Percentiles rank a stretch among this genome's conserved stretches.
Evolutionary conservation across 306 rosid genomes (phyloP).

Genomic region (Gleditsia sinensis): DNA sequence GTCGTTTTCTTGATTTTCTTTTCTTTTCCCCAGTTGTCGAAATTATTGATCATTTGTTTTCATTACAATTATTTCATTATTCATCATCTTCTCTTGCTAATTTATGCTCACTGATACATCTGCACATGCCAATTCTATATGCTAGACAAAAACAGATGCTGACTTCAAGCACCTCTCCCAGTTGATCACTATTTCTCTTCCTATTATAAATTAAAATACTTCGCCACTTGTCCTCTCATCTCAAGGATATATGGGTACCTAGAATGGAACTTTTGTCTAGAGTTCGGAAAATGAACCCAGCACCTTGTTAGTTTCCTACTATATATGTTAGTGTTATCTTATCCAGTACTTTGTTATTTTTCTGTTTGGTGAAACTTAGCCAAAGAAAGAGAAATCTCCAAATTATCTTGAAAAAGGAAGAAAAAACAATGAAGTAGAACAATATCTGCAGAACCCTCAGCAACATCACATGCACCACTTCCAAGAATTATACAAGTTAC

Average conservation of each 20-base stretch:
- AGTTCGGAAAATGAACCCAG: background rate
- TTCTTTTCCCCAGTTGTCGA: background rate
- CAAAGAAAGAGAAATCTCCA: too few relatives aligned
- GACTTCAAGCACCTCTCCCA: background rate
- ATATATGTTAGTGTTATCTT: too few relatives aligned
- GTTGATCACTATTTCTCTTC: background rate
- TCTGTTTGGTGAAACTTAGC: too few relatives aligned
- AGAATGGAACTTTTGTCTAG: background rate
- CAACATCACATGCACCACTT: too few relatives aligned
- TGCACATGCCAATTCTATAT: slow-evolving; percentile 22
- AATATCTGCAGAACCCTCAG: too few relatives aligned
- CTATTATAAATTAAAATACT: background rate
- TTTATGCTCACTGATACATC: background rate
- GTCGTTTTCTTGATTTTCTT: background rate
- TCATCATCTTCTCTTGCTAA: background rate
- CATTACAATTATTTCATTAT: slow-evolving; percentile 4
- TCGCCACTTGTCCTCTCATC: slow-evolving; percentile 18
- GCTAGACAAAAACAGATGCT: slow-evolving; percentile 5
- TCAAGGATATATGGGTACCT: too few relatives aligned
- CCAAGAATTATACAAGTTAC: too few relatives aligned
- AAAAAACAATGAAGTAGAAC: too few relatives aligned
- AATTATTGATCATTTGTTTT: slow-evolving; percentile 29
- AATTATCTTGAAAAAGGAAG: too few relatives aligned
- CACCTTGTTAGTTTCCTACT: too few relatives aligned
- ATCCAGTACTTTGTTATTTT: too few relatives aligned